A percentile compares a stretch with the other conserved stretches of the same genome.
Evolutionary conservation across 1,139 yeast genomes (phyloP).

Genomic region (Yarrowia galli): DNA sequence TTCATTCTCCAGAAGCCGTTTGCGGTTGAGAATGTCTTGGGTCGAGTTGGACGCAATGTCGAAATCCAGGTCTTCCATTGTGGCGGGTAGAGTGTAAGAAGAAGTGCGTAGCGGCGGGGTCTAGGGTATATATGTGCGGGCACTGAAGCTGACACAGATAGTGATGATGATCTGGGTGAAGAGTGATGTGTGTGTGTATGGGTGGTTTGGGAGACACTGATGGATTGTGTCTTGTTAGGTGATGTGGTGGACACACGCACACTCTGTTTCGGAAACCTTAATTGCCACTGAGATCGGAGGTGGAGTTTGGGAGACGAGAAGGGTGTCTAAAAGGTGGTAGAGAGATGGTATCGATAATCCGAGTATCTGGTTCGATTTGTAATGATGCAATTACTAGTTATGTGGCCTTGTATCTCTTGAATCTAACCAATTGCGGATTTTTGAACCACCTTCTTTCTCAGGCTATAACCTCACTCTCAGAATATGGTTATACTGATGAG

Average conservation of each 20-base stretch:
- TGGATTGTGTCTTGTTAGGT: neutral
- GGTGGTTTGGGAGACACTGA: too few species aligned
- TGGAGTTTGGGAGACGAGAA: neutral
- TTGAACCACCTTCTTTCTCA: neutral
- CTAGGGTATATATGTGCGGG: too few species aligned
- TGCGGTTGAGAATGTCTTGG: slow-evolving; percentile 82
- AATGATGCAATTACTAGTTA: neutral
- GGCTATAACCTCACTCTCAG: too few species aligned
- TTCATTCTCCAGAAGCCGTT: slow-evolving; percentile 90
- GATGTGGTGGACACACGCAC: slow-evolving; percentile 16
- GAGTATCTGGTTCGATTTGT: neutral
- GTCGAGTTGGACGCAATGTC: slow-evolving; percentile 83
- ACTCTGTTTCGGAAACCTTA: neutral
- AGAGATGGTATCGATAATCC: neutral
- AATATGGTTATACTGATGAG: too few species aligned
- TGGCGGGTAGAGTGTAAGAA: neutral
- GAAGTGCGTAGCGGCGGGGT: too few species aligned
- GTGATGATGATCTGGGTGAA: too few species aligned
- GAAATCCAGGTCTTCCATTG: slow-evolving; percentile 65
- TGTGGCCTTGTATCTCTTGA: neutral
- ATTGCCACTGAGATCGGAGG: neutral
- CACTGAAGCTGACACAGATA: neutral
- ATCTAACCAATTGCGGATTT: neutral
- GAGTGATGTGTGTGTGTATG: too few species aligned
- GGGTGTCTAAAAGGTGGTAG: neutral